Conservation (phyloP, 1,139 yeast species). For the Casaregolazyma suthepensis region DNA sequence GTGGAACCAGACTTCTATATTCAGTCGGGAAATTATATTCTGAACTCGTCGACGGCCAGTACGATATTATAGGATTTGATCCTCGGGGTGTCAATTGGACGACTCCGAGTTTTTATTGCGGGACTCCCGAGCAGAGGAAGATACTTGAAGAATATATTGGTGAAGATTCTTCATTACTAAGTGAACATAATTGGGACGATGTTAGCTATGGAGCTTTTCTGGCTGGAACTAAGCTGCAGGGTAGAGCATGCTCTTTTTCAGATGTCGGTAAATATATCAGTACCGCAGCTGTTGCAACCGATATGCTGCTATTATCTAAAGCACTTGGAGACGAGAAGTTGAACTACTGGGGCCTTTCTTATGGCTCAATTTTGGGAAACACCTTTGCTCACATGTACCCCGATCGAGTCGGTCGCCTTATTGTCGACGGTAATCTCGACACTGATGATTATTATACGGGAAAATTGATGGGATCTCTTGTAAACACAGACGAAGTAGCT, state of each 20-base stretch:
- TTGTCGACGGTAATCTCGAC: constrained; percentile 17
- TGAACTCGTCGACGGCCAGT: constrained; percentile 13
- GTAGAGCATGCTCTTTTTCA: neutral
- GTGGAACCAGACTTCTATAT: constrained; percentile 14
- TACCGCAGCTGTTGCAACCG: constrained; percentile 18
- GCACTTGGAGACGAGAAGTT: constrained; percentile 17
- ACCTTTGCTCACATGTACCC: constrained; percentile 19
- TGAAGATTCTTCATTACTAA: neutral
- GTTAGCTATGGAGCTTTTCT: neutral
- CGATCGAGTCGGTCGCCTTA: constrained; percentile 15
- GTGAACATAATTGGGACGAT: neutral
- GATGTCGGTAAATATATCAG: constrained; percentile 10
- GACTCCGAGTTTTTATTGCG: neutral
- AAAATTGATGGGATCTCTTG: constrained; percentile 13
- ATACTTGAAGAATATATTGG: neutral
- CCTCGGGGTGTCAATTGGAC: constrained; percentile 9
- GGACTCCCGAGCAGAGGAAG: neutral
- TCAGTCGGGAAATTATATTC: constrained; percentile 9
- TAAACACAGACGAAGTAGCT: constrained; percentile 13
- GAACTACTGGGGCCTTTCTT: constrained; percentile 18
- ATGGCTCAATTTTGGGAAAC: constrained; percentile 17
- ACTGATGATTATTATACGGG: constrained; percentile 17
- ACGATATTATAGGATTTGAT: constrained; percentile 18
- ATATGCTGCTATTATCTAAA: constrained; percentile 15
- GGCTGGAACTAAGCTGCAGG: neutral